phyloP scores from a whole-genome alignment of 2,329 filamentous ascomycete species.

The Grosmannia huntii region DNA sequence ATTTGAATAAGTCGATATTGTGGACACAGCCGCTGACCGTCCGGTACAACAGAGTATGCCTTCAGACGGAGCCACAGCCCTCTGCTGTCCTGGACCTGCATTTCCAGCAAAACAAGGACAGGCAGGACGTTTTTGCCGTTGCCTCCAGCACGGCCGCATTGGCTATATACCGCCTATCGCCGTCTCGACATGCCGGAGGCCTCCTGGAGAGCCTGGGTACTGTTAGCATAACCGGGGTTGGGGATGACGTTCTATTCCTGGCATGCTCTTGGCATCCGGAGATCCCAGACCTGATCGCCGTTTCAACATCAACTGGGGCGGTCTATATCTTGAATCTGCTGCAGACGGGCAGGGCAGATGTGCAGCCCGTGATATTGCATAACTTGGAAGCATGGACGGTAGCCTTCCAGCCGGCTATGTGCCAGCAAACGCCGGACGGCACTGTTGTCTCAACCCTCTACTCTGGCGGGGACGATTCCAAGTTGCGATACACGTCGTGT shows the following conservation, averaged over 20 bases:
- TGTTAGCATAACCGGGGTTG: constrained; percentile 34
- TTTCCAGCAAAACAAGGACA: constrained; percentile 47
- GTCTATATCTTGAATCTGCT: constrained; percentile 43
- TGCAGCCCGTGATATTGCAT: constrained; percentile 32
- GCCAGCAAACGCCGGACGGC: background rate
- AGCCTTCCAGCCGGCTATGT: constrained; percentile 34
- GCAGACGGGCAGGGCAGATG: constrained; percentile 18
- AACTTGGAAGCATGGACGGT: constrained; percentile 64
- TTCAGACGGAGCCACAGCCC: constrained; percentile 49
- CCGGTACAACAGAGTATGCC: background rate
- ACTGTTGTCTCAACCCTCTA: constrained; percentile 31
- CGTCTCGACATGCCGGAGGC: constrained; percentile 16
- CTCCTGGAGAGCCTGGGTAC: constrained; percentile 28
- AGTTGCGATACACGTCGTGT: constrained; percentile 33
- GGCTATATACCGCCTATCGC: constrained; percentile 46
- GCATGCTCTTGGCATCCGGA: constrained; percentile 62
- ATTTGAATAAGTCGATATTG: background rate
- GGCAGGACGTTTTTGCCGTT: constrained; percentile 48
- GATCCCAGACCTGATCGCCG: constrained; percentile 41
- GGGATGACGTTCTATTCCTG: constrained; percentile 51
- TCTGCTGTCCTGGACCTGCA: constrained; percentile 77
- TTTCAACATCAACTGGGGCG: constrained; percentile 58
- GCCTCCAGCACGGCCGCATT: constrained; percentile 68
- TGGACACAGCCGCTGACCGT: background rate
- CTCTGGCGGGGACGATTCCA: constrained; percentile 66